Evolutionary conservation across 306 rosid genomes (phyloP).

Genomic region (Mucuna pruriens): DNA sequence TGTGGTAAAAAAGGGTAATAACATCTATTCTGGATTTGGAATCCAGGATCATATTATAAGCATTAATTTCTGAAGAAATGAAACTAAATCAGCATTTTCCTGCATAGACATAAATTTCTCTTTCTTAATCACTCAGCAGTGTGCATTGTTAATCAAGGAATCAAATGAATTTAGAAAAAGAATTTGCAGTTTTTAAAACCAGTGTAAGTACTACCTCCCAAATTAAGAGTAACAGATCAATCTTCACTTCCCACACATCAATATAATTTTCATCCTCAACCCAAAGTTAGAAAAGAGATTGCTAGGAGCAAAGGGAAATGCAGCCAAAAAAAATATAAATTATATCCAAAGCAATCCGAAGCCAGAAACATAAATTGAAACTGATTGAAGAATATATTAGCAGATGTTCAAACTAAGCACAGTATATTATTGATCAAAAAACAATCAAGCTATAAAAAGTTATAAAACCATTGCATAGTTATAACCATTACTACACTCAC

Average conservation of each 20-base stretch:
- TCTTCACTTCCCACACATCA: neutral
- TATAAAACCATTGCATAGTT: neutral
- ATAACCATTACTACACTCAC: neutral
- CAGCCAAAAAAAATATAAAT: neutral
- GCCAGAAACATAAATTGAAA: neutral
- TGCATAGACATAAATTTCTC: neutral
- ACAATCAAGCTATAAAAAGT: neutral
- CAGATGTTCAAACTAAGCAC: neutral
- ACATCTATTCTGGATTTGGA: neutral
- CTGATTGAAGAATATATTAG: neutral
- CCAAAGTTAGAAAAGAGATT: slow-evolving; percentile 1
- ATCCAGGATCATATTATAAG: neutral
- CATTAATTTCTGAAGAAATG: neutral
- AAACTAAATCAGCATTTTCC: slow-evolving; percentile 13
- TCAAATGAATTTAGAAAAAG: slow-evolving; percentile 6
- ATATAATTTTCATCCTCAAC: slow-evolving; percentile 10
- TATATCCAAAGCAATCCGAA: neutral
- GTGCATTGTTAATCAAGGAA: slow-evolving; percentile 23
- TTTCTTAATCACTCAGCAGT: slow-evolving; percentile 19
- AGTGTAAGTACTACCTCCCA: slow-evolving; percentile 1
- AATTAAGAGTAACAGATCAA: slow-evolving; percentile 13
- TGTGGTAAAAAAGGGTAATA: neutral
- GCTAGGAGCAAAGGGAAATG: slow-evolving; percentile 6
- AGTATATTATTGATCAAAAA: neutral
- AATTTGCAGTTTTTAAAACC: slow-evolving; percentile 16